These are phyloP conservation scores for Saccharomycopsis javanensis DNA, from an alignment of 805 yeast genomes.

Conservation along the genomic window DNA sequence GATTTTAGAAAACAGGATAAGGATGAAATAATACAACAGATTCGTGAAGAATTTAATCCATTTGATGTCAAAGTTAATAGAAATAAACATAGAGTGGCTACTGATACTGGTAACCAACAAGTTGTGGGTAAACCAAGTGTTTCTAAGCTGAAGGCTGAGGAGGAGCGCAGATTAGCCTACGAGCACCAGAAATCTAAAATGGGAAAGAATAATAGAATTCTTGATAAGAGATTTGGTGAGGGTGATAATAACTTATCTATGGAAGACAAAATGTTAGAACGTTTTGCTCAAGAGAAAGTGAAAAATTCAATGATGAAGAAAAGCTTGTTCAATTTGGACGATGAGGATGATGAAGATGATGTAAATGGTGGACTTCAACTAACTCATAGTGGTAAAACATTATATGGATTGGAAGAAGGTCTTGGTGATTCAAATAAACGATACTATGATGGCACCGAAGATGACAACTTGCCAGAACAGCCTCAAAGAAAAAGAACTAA, in stretches of 20 bases:
- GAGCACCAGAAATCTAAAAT: constrained; percentile 52
- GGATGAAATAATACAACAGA: constrained; percentile 42
- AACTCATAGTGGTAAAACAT: constrained; percentile 70
- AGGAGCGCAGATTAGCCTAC: constrained; percentile 49
- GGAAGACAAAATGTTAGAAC: constrained; percentile 90
- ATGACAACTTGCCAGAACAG: constrained; percentile 31
- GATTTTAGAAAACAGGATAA: constrained; percentile 66
- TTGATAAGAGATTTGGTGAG: constrained; percentile 92
- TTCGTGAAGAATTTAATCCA: constrained; percentile 81
- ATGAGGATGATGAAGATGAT: constrained; percentile 39
- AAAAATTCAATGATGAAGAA: constrained; percentile 38
- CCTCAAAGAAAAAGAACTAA: constrained; percentile 63
- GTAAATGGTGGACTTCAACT: constrained; percentile 35
- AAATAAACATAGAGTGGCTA: constrained; percentile 43
- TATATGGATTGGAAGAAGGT: constrained; percentile 30
- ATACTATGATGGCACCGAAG: constrained; percentile 26
- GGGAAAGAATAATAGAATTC: constrained; percentile 67
- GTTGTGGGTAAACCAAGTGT: constrained; percentile 59
- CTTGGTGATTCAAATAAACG: constrained; percentile 7
- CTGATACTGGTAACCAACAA: constrained; percentile 24
- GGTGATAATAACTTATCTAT: constrained; percentile 56
- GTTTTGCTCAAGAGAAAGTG: constrained; percentile 86
- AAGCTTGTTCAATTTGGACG: constrained; percentile 66
- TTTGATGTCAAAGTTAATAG: constrained; percentile 72
- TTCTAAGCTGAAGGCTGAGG: constrained; percentile 60